Percentiles rank a stretch among this genome's conserved stretches.
Evolutionary conservation across 2,329 filamentous ascomycete genomes (phyloP).

Genomic region (Capronia americana): DNA sequence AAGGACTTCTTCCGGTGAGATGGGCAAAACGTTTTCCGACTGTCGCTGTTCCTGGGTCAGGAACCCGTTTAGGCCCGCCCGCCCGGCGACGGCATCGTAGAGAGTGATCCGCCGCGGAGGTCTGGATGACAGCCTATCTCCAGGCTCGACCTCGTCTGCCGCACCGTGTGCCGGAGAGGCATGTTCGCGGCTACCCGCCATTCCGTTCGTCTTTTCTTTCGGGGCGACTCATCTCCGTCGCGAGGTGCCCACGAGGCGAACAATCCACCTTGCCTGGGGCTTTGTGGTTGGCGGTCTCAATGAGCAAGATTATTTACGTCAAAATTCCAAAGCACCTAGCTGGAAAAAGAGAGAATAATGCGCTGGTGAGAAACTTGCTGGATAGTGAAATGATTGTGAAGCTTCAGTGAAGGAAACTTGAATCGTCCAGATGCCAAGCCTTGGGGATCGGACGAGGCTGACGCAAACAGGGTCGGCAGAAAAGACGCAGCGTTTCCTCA

Average conservation of each 20-base stretch:
- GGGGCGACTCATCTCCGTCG: neutral
- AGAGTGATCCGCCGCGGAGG: slow-evolving; percentile 43
- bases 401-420: neutral
- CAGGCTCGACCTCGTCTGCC: slow-evolving; percentile 46
- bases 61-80: slow-evolving; percentile 52
- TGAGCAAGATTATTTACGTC: too few relatives aligned
- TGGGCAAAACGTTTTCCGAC: slow-evolving; percentile 42
- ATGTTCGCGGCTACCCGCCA: slow-evolving; percentile 2
- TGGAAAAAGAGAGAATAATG: neutral
- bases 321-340: neutral
- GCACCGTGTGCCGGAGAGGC: neutral
- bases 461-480: neutral
- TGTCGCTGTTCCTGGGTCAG: slow-evolving; percentile 34
- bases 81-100: slow-evolving; percentile 66
- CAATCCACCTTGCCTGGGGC: neutral
- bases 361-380: neutral
- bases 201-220: neutral
- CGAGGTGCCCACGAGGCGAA: neutral
- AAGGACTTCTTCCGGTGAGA: slow-evolving; percentile 65
- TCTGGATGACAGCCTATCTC: slow-evolving; percentile 45
- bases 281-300: neutral
- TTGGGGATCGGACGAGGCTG: neutral
- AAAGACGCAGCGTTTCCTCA: neutral
- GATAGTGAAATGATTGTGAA: neutral
- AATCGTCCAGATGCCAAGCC: neutral